Evolutionary conservation across 2,329 filamentous ascomycete species (phyloP).

Genomic region (Fusarium penzigii): DNA sequence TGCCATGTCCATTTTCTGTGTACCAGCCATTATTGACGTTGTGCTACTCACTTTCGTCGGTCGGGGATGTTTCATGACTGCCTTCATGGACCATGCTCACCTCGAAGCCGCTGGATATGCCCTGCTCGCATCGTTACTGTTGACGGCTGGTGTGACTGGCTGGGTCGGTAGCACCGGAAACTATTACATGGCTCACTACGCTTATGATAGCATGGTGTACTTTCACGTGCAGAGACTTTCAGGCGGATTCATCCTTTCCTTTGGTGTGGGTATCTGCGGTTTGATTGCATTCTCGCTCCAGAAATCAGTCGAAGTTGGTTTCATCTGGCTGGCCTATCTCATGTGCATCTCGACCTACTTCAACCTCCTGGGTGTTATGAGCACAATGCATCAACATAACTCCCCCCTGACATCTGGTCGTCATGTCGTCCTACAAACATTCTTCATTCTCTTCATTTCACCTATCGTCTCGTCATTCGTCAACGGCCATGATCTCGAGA

Average conservation of each 20-base stretch:
- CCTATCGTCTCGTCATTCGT: conserved; percentile 16
- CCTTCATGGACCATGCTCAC: conserved; percentile 12
- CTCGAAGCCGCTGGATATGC: conserved; percentile 18
- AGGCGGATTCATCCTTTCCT: conserved; percentile 15
- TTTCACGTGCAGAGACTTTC: conserved; percentile 20
- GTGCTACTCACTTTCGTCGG: conserved; percentile 18
- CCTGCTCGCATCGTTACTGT: conserved; percentile 10
- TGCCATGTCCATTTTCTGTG: conserved; percentile 21
- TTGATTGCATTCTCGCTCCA: conserved; percentile 15
- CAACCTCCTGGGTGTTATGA: conserved; percentile 19
- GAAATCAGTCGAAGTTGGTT: conserved; percentile 9
- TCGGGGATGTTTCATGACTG: conserved; percentile 21
- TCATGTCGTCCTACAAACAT: conserved; percentile 11
- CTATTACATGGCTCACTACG: conserved; percentile 20
- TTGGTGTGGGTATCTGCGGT: conserved; percentile 6
- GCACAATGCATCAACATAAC: conserved; percentile 18
- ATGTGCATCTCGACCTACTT: conserved; percentile 19
- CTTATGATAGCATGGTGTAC: conserved; percentile 22
- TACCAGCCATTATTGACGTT: conserved; percentile 16
- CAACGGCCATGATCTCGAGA: conserved; percentile 17
- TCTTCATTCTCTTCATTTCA: conserved; percentile 14
- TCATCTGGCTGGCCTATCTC: conserved; percentile 17
- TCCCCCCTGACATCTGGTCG: conserved; percentile 13
- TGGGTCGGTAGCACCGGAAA: conserved; percentile 21
- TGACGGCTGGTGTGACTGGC: conserved; percentile 21